Evolutionary conservation across 176 grass and related monocot genomes (phyloP), one percentile per base, ranked within the genome.

Genomic region (Oryza australiensis): DNA sequence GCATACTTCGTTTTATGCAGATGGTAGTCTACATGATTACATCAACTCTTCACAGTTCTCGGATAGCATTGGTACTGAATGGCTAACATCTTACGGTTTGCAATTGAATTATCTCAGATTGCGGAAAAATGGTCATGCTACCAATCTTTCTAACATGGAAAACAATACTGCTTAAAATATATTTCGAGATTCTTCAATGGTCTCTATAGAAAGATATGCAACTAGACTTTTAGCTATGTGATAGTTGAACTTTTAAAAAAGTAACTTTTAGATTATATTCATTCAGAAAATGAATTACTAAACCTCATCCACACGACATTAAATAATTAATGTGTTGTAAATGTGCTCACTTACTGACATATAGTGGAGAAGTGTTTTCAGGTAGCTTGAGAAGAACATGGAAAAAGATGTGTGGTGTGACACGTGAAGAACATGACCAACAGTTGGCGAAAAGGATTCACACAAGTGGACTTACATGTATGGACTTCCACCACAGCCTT

Each of bases 341-440:
- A 42, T 62, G 5, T 22, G 12, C 11, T 35, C 9, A 62, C 33
- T 6, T 76, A 22, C 5, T 43, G 55, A 64, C 5, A 49, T 35
- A 69, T 35, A 62, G 14, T n/a, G 34, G 5, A 59, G 8, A 42
- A 20, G 26, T 14, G 9, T 1, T 22, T 68, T 62, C 14, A 34
- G 35, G 22, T 48, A 26, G 8, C 68, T 62, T 26, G 38, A 1
- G 6, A 45, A 46, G 14, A 68, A 33, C 13, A 80, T 38, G 57
- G 29, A 15, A 28, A 29, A 67, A 82, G 16, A 8, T 41, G 23
- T 38, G 20, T 37, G 68, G 49, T 59, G 33, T 32, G 35, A 63
- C 35, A 35, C 49, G 78, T 87, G 78, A 76, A 64, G 49, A 70
- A 82, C 79, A 83, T 83, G 86, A 18, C 30, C 29, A 40, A 70